Conservation (phyloP, 495 filamentous ascomycete genomes). For the Schizothecium vesticola region DNA sequence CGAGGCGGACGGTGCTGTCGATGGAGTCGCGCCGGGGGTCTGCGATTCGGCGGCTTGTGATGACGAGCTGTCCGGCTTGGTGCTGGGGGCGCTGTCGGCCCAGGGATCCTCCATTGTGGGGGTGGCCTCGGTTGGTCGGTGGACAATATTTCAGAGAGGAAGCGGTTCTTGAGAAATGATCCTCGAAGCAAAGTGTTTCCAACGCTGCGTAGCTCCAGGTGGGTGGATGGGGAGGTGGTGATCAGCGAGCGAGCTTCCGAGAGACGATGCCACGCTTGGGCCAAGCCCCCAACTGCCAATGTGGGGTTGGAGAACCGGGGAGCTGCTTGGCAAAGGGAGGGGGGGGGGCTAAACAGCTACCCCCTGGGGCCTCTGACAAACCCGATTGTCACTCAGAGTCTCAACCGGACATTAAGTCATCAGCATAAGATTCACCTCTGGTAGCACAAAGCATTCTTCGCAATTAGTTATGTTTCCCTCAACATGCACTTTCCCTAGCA, state of each 20-base stretch:
- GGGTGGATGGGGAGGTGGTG: background rate
- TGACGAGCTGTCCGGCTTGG: conserved; percentile 11
- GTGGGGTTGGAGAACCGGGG: background rate
- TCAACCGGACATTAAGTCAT: background rate
- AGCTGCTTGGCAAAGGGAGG: background rate
- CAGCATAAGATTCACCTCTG: background rate
- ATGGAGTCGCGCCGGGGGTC: conserved; percentile 15
- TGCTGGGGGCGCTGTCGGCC: conserved; percentile 28
- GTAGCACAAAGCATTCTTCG: background rate
- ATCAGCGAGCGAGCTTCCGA: background rate
- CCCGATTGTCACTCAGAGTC: background rate
- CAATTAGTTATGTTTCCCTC: background rate
- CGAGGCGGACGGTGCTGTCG: conserved; percentile 41
- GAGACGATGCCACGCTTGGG: background rate
- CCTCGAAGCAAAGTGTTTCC: background rate
- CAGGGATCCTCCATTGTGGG: conserved; percentile 36
- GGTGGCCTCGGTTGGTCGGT: background rate
- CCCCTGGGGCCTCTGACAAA: background rate
- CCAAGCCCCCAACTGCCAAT: background rate
- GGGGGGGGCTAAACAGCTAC: background rate
- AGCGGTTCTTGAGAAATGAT: background rate
- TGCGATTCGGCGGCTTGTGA: conserved; percentile 17
- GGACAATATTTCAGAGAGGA: background rate
- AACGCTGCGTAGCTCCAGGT: background rate
- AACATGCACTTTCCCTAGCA: background rate